Conservation (phyloP, 768 basidiomycete species). For the Boletus bicolor region DNA sequence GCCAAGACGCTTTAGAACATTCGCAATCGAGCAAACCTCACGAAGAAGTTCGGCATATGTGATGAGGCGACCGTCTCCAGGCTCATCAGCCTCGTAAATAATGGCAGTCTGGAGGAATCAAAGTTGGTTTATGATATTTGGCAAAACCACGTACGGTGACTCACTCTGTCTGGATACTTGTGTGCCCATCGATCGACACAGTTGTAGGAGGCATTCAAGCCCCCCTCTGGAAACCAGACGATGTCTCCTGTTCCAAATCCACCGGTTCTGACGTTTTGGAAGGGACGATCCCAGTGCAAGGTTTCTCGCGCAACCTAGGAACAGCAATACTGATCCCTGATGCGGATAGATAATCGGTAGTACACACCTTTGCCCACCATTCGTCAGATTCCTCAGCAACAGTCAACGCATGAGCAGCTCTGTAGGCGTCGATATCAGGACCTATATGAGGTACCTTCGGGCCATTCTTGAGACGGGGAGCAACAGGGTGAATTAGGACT, state of each 20-base stretch:
- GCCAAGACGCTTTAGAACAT: slow-evolving; percentile 85
- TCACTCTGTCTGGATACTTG: slow-evolving; percentile 77
- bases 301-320: slow-evolving; percentile 65
- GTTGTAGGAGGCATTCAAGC: slow-evolving; percentile 91
- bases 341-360: background rate
- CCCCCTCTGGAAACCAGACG: slow-evolving; percentile 95
- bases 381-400: slow-evolving; percentile 73
- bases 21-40: slow-evolving; percentile 86
- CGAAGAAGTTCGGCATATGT: slow-evolving; percentile 82
- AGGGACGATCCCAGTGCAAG: slow-evolving; percentile 85
- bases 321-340: background rate
- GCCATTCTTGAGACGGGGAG: slow-evolving; percentile 65
- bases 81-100: slow-evolving; percentile 98
- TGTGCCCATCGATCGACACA: slow-evolving; percentile 97
- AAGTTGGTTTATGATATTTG: background rate
- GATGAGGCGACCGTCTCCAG: slow-evolving; percentile 71
- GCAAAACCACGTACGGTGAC: background rate
- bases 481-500: slow-evolving; percentile 63
- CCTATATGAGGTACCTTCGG: slow-evolving; percentile 73
- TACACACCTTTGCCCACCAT: slow-evolving; percentile 83
- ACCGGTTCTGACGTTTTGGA: slow-evolving; percentile 82
- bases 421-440: slow-evolving; percentile 76
- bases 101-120: slow-evolving; percentile 67
- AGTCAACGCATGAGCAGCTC: slow-evolving; percentile 59
- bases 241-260: slow-evolving; percentile 84